Percentiles rank a stretch among this genome's conserved stretches.
These are phyloP conservation scores for Talaromyces pinophilus DNA, from an alignment of 2,329 filamentous ascomycete genomes.

Conservation along the genomic window DNA sequence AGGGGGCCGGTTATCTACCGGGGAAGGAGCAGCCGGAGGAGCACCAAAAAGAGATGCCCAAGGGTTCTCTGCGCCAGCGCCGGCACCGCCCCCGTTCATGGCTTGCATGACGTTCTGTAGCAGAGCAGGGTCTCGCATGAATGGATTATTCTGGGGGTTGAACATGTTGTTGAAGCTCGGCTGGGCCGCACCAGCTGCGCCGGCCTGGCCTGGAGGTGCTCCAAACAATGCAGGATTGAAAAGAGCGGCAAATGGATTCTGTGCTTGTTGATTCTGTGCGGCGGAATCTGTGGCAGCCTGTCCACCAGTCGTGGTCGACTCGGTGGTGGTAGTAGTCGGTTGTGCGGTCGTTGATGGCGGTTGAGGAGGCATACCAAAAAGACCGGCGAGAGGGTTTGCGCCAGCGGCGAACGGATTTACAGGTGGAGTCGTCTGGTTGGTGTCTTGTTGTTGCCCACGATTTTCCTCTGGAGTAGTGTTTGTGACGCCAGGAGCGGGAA, in stretches of 20 bases:
- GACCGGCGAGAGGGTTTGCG: slow-evolving; percentile 63
- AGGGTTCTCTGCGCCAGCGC: slow-evolving; percentile 39
- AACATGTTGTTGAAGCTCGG: slow-evolving; percentile 49
- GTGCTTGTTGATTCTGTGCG: slow-evolving; percentile 37
- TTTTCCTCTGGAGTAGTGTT: slow-evolving; percentile 72
- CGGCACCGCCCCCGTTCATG: slow-evolving; percentile 43
- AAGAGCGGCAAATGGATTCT: slow-evolving; percentile 69
- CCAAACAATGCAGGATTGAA: slow-evolving; percentile 54
- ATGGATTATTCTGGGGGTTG: slow-evolving; percentile 52
- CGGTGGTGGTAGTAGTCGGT: slow-evolving; percentile 31
- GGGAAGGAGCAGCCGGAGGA: slow-evolving; percentile 52
- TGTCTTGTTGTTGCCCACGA: slow-evolving; percentile 30
- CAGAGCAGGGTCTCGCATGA: slow-evolving; percentile 61
- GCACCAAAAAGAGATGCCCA: slow-evolving; percentile 54
- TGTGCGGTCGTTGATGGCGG: slow-evolving; percentile 30
- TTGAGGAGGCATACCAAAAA: slow-evolving; percentile 51
- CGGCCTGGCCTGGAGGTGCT: slow-evolving; percentile 32
- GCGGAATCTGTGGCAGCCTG: slow-evolving; percentile 36
- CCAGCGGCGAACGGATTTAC: slow-evolving; percentile 39
- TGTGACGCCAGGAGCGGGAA: slow-evolving; percentile 88
- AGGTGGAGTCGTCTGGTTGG: slow-evolving; percentile 44
- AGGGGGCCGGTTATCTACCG: slow-evolving; percentile 77
- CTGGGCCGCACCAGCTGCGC: slow-evolving; percentile 25
- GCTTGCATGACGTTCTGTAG: slow-evolving; percentile 59
- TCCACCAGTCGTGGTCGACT: slow-evolving; percentile 25